Base-by-base conservation (phyloP, 1,284 basidiomycete genomes). In the Apiotrichum akiyoshidainum region DNA sequence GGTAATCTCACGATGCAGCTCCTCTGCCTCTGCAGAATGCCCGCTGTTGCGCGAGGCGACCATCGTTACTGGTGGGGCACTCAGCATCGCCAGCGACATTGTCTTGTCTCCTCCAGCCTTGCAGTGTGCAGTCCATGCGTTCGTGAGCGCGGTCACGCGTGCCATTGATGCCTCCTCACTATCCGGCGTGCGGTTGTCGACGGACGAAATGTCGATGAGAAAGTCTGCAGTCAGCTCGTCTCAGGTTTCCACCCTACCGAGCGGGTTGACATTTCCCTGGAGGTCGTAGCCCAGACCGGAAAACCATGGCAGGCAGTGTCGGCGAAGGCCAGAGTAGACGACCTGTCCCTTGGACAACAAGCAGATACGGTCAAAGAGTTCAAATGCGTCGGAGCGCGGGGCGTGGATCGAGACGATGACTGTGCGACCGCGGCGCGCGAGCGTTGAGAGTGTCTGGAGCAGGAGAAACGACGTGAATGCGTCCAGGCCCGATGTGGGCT, bases 341-440 rank as follows among this genome's bases (percentile, higher is more conserved):
- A 81, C 75, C n/a, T 71, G 63, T 11, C 82, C 82, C 61, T 78
- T 78, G 16, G 80, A 78, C 13, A 84, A 68, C 2, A 84, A 73
- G 16, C 78, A 71, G 50, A 83, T 74, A 2, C 77, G 70, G 62
- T 81, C 79, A 60, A 83, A 82, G 16, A 83, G 68, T 1, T 65
- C 57, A 63, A 81, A 83, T 0, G 81, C 81, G 55, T 83, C 83
- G 17, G 81, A 81, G 6, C 82, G 78, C 0, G 83, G 83, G 26
- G 82, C 81, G 63, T 84, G 83, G 16, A 84, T 76, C 2, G 79
- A 79, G 26, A 83, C 69, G 34, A 83, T 78, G 52, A 84, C 75
- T 0, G 81, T 82, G 0, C 82, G 76, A 0, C 80, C 79, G 46
- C 79, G 73, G 26, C 74, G 73, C 12, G 83, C 80, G 17, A 84